Percentiles rank a stretch among this genome's conserved stretches.
Evolutionary conservation across 306 rosid genomes (phyloP).

Genomic region (Prunus mume): DNA sequence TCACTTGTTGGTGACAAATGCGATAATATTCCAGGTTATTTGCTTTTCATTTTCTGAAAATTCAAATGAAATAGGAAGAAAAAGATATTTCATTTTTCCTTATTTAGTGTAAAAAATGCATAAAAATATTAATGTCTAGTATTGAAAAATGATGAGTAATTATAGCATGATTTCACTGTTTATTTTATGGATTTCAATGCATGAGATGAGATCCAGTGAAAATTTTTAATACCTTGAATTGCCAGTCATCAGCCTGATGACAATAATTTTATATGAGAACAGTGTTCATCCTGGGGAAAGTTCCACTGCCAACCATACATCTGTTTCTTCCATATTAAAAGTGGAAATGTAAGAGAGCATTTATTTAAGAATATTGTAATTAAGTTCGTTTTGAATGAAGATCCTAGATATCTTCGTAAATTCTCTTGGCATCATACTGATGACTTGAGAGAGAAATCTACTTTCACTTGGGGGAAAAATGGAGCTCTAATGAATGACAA

Average conservation of each 20-base stretch:
- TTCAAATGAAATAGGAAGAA: not conserved
- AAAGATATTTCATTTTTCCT: not conserved
- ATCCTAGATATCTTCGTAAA: not conserved
- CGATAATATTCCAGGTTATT: slow-evolving; percentile 91
- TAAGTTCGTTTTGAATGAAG: not conserved
- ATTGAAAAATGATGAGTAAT: not conserved
- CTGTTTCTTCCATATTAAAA: not conserved
- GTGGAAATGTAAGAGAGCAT: not conserved
- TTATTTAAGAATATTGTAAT: not conserved
- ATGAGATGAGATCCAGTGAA: not conserved
- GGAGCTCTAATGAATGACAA: not conserved
- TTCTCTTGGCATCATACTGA: not conserved
- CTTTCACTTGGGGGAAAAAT: not conserved
- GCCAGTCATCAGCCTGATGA: not conserved
- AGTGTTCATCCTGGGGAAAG: not conserved
- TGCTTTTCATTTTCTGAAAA: slow-evolving; percentile 11
- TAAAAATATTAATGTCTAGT: too few relatives aligned
- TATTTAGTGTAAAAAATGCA: not conserved
- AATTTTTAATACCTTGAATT: not conserved
- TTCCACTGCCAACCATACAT: not conserved
- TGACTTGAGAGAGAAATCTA: not conserved
- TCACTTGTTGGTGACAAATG: slow-evolving; percentile 88
- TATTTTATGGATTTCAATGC: not conserved
- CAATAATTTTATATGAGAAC: not conserved
- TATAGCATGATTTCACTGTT: not conserved